A percentile compares a stretch with the other conserved stretches of the same genome.
Conservation (phyloP, 257 asterid species). For the Leonotis leonurus region DNA sequence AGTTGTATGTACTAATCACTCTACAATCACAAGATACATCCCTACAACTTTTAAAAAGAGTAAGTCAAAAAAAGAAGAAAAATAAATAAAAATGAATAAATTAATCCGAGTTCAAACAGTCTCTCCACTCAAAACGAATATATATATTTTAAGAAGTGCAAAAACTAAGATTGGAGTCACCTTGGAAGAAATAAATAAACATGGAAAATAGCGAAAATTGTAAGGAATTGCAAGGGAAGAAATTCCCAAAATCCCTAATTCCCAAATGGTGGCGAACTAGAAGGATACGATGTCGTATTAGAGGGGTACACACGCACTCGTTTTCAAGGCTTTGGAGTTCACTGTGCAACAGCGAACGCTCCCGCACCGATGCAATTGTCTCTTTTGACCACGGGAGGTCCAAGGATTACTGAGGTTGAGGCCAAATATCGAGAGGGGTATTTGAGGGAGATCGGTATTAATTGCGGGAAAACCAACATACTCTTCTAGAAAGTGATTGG, state of each 20-base stretch:
- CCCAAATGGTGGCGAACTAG: not conserved
- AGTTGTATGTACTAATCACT: too few species aligned
- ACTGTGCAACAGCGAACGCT: too few species aligned
- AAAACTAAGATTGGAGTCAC: too few species aligned
- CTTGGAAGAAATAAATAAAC: not conserved
- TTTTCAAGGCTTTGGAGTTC: not conserved
- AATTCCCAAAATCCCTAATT: conserved; percentile 1
- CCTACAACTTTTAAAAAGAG: too few species aligned
- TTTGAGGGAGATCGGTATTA: conserved; percentile 3
- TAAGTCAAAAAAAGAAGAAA: too few species aligned
- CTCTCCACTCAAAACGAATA: too few species aligned
- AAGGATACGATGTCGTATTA: conserved; percentile 27
- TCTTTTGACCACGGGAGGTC: conserved; percentile 4
- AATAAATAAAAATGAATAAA: too few species aligned
- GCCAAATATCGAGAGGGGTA: conserved; percentile 6
- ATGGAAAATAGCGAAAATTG: not conserved
- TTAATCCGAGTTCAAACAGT: too few species aligned
- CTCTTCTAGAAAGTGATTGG: conserved; percentile 17
- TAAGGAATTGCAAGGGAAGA: too few species aligned
- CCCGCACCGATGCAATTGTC: not conserved
- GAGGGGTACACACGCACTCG: conserved; percentile 35
- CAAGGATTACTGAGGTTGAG: not conserved
- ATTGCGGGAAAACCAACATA: conserved; percentile 28
- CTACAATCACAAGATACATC: too few species aligned
- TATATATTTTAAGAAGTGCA: too few species aligned